Percentiles rank a stretch among this genome's conserved stretches.
Conservation (phyloP, 108 stramenopile species). For the Nitzschia inconspicua region DNA sequence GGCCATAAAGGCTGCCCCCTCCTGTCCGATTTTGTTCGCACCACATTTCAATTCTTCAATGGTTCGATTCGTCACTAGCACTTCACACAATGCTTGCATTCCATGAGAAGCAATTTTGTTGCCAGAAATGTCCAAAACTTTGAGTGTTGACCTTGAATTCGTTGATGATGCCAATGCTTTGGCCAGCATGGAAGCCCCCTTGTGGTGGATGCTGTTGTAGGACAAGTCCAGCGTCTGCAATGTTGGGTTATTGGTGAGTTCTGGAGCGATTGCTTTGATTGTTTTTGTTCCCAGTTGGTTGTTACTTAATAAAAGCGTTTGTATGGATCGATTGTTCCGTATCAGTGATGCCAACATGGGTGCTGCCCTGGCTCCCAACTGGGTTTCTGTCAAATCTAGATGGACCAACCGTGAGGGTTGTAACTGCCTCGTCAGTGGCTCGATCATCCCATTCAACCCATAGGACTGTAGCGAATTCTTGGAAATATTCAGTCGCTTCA, state of each 20-base stretch:
- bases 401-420: slow-evolving; percentile 5
- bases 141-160: slow-evolving; percentile 1
- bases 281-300: slow-evolving; percentile 45
- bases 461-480: slow-evolving; percentile 22
- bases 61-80: slow-evolving; percentile 16
- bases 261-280: slow-evolving; percentile 28
- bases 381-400: slow-evolving; percentile 23
- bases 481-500: slow-evolving; percentile 25
- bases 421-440: slow-evolving; percentile 13
- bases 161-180: slow-evolving; percentile 2
- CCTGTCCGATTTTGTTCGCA: slow-evolving; percentile 21
- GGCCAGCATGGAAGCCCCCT: slow-evolving; percentile 21
- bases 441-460: slow-evolving; percentile 16
- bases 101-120: slow-evolving; percentile 32
- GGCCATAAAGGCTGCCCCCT: slow-evolving; percentile 39
- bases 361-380: slow-evolving; percentile 28
- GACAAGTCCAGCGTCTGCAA: slow-evolving; percentile 45
- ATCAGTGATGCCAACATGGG: slow-evolving; percentile 21
- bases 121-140: slow-evolving; percentile 21
- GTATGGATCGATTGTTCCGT: slow-evolving; percentile 20
- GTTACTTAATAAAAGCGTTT: slow-evolving; percentile 33
- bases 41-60: slow-evolving; percentile 23
- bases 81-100: slow-evolving; percentile 16
- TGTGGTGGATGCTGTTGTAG: slow-evolving; percentile 28
- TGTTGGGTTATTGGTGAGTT: slow-evolving; percentile 20